Conservation (phyloP, 139 green algal genomes). For the Coelastrella sp. region DNA sequence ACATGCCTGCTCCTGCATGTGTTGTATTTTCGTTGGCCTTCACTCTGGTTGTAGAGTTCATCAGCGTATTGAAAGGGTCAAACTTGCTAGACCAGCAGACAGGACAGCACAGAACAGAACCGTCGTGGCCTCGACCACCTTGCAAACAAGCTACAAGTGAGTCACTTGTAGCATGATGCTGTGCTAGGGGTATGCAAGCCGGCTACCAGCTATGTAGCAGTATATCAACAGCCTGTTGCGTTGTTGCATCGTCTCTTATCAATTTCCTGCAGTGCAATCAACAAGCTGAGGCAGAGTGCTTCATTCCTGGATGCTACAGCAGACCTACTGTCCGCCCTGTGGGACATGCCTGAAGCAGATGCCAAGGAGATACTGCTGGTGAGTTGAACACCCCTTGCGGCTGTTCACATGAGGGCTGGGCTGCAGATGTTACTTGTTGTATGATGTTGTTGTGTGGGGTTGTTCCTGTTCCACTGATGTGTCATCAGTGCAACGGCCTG, state of each 20-base stretch:
- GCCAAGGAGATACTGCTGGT: not conserved
- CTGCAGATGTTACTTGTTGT: not conserved
- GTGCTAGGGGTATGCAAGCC: not conserved
- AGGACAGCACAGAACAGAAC: no score
- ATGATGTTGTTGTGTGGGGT: not conserved
- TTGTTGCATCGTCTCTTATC: not conserved
- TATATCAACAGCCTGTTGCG: not conserved
- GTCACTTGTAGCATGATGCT: no score
- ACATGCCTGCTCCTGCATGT: no score
- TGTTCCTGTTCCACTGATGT: not conserved
- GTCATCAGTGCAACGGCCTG: not conserved
- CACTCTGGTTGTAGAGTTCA: no score
- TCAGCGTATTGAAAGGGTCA: no score
- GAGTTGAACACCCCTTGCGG: not conserved
- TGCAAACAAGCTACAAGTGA: no score
- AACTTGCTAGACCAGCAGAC: no score
- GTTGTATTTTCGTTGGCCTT: no score
- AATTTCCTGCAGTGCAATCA: not conserved
- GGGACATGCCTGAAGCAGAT: not conserved
- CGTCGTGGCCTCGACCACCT: no score
- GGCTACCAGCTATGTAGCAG: not conserved
- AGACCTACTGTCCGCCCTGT: not conserved
- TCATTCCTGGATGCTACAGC: conserved; percentile 18
- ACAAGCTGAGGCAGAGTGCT: not conserved
- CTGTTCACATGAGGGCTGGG: not conserved